Evolutionary conservation across 441 rosid genomes (phyloP), one percentile per base, ranked within the genome.

Genomic region (Hura crepitans): DNA sequence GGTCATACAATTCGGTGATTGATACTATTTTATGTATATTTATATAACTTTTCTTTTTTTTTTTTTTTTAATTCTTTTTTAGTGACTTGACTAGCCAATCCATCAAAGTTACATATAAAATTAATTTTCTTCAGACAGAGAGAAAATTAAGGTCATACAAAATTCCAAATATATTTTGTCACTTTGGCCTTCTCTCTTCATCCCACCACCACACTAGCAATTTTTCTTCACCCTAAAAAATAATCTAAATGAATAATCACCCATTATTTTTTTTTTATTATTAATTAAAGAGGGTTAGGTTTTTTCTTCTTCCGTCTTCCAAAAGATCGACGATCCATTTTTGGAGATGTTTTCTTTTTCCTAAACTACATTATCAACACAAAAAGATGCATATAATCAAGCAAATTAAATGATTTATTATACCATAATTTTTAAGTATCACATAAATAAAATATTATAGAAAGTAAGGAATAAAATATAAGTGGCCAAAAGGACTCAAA

Each of bases 231-330:
- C 14, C 5, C 65, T 10, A 9, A 7, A 17, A 33, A 65, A 46
- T 5, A 65, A 46, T 69, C 62, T 58, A 31, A 54, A 66, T 70
- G 49, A 49, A 50, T 37, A 71, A 71, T 54, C 15, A 1, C 31
- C 6, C 11, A 55, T 25, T 55, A 2, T 3, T 25, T 9, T 8
- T 25, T 25, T 23, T 62, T 14, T 47, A 5, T 35, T 10, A 20
- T 55, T 33, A 8, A 23, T 66, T 33, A 22, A 47, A 10, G 6
- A 42, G 72, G 54, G 58, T 78, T 69, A 66, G 81, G 79, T 78
- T 69, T 39, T 68, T 74, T 69, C 75, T 71, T 76, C 79, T 51
- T 49, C 60, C 12, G 74, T 69, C 69, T 57, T 77, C 75, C 72
- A 74, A 67, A 59, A 47, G 58, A 74, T 73, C 72, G 64, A 70